Percentiles rank a stretch among this genome's conserved stretches.
These are phyloP conservation scores for Fagus sylvatica DNA, from an alignment of 306 rosid species.

Conservation along the genomic window DNA sequence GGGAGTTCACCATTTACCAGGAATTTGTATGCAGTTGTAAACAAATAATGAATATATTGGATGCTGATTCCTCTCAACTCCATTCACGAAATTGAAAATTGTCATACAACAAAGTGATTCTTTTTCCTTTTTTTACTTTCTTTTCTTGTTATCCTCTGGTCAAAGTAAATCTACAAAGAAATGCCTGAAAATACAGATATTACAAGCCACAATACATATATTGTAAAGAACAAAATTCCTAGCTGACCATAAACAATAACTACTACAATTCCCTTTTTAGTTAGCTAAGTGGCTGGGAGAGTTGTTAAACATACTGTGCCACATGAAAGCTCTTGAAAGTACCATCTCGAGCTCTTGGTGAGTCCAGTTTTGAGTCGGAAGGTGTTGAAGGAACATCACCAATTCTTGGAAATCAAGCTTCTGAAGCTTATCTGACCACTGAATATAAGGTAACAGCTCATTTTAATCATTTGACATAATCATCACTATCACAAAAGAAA, in stretches of 20 bases:
- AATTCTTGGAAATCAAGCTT: slow-evolving; percentile 95
- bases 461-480: slow-evolving; percentile 17
- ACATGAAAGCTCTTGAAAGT: slow-evolving; percentile 95
- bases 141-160: slow-evolving; percentile 1
- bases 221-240: neutral
- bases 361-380: slow-evolving; percentile 88
- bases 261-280: slow-evolving; percentile 30
- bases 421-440: slow-evolving; percentile 94
- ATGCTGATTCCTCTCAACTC: slow-evolving; percentile 8
- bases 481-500: slow-evolving; percentile 1
- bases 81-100: neutral
- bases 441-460: slow-evolving; percentile 26
- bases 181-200: slow-evolving; percentile 30
- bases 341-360: slow-evolving; percentile 97
- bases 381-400: slow-evolving; percentile 98
- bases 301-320: slow-evolving; percentile 98
- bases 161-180: slow-evolving; percentile 27
- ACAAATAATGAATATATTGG: neutral
- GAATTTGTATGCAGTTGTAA: neutral
- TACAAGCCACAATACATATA: slow-evolving; percentile 38
- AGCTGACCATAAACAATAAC: slow-evolving; percentile 21
- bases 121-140: slow-evolving; percentile 18
- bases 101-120: slow-evolving; percentile 30
- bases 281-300: slow-evolving; percentile 92
- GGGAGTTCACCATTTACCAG: neutral